phyloP scores from a whole-genome alignment of 371 early-diverging fungal species.

The Choanephora cucurbitarum region DNA sequence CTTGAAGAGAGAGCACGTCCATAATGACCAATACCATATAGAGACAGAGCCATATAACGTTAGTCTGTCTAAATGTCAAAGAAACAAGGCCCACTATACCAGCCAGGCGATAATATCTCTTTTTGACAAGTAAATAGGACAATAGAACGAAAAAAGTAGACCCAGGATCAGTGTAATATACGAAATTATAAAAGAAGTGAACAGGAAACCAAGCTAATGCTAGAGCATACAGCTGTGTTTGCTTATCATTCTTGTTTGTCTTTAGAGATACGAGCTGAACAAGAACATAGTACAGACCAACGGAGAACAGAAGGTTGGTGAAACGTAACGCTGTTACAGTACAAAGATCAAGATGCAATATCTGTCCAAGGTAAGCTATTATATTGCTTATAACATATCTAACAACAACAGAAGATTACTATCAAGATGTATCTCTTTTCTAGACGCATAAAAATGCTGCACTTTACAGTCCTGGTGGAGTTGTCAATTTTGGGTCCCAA shows the following conservation, averaged over 20 bases:
- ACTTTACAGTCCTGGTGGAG: slow-evolving; percentile 97
- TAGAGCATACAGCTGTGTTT: slow-evolving; percentile 48
- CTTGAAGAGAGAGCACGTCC: slow-evolving; percentile 21
- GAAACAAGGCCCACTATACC: slow-evolving; percentile 62
- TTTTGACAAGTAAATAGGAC: slow-evolving; percentile 61
- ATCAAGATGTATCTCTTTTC: too few species aligned
- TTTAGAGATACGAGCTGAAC: slow-evolving; percentile 35
- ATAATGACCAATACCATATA: slow-evolving; percentile 50
- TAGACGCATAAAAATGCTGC: too few species aligned
- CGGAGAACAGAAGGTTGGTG: slow-evolving; percentile 60
- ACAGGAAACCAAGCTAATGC: slow-evolving; percentile 77
- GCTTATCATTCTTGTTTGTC: slow-evolving; percentile 7
- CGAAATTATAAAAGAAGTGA: slow-evolving; percentile 76
- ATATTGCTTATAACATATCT: slow-evolving; percentile 54
- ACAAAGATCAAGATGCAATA: slow-evolving; percentile 37
- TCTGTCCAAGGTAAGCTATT: slow-evolving; percentile 11
- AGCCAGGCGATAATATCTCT: slow-evolving; percentile 47
- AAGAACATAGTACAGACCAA: slow-evolving; percentile 51
- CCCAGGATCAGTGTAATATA: slow-evolving; percentile 94
- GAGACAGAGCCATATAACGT: slow-evolving; percentile 81
- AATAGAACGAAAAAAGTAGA: slow-evolving; percentile 80
- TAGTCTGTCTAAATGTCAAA: slow-evolving; percentile 89
- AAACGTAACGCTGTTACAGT: slow-evolving; percentile 55
- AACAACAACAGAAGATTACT: slow-evolving; percentile 22
- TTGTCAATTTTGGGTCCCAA: slow-evolving; percentile 95